Percentiles rank a stretch among this genome's conserved stretches.
phyloP scores from a whole-genome alignment of 495 filamentous ascomycete genomes.

The Aspergillus biplanus region DNA sequence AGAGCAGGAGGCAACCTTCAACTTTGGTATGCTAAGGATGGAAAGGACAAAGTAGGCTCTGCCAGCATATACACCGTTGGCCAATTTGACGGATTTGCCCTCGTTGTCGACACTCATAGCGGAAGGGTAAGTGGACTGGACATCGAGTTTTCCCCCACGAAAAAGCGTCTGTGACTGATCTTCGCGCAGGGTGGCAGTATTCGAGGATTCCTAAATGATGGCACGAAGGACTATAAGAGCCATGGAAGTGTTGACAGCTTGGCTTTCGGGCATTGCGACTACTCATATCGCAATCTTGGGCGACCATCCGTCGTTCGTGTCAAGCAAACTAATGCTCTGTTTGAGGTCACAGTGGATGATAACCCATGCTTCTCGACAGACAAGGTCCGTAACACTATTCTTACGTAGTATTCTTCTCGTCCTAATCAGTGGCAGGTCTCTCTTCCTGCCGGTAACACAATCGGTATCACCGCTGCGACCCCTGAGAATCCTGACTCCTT shows the following conservation, averaged over 20 bases:
- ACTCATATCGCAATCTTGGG: slow-evolving; percentile 88
- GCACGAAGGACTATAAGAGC: slow-evolving; percentile 75
- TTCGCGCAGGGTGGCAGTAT: slow-evolving; percentile 69
- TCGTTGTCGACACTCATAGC: slow-evolving; percentile 87
- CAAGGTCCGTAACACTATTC: slow-evolving; percentile 51
- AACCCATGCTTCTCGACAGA: slow-evolving; percentile 81
- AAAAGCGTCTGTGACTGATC: slow-evolving; percentile 16
- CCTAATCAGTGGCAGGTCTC: slow-evolving; percentile 50
- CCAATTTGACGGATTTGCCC: slow-evolving; percentile 81
- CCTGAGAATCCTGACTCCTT: slow-evolving; percentile 93
- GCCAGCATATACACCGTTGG: slow-evolving; percentile 81
- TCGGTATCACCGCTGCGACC: slow-evolving; percentile 85
- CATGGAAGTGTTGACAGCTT: slow-evolving; percentile 80
- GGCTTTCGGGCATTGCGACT: slow-evolving; percentile 92
- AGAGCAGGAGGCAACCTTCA: slow-evolving; percentile 87
- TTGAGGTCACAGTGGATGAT: slow-evolving; percentile 82
- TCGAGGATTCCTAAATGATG: slow-evolving; percentile 93
- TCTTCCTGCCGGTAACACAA: slow-evolving; percentile 79
- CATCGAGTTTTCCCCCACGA: neutral
- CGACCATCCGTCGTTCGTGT: slow-evolving; percentile 77
- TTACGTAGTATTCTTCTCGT: neutral
- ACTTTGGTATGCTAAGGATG: slow-evolving; percentile 86
- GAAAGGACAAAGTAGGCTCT: slow-evolving; percentile 63
- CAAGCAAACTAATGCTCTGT: slow-evolving; percentile 60
- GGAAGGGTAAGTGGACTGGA: slow-evolving; percentile 57